Conservation (phyloP, 108 stramenopile genomes). For the Skeletonema tropicum region DNA sequence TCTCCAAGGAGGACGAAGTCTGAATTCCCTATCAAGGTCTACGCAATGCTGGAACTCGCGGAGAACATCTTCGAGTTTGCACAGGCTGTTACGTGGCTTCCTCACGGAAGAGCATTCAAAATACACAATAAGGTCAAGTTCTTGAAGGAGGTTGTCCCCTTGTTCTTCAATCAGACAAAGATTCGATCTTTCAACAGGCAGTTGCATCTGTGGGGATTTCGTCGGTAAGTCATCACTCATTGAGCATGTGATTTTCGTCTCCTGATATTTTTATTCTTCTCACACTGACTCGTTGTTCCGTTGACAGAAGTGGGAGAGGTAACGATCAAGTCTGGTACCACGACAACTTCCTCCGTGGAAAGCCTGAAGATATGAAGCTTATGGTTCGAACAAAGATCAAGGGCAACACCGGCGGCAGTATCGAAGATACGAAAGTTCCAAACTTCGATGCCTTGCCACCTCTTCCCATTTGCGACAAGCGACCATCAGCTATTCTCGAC, state of each 20-base stretch:
- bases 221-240: background rate
- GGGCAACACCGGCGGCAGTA: background rate
- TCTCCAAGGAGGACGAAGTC: background rate
- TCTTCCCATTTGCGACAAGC: background rate
- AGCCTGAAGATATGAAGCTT: background rate
- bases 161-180: constrained; percentile 40
- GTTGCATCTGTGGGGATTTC: constrained; percentile 20
- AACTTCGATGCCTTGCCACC: background rate
- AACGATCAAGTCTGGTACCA: constrained; percentile 17
- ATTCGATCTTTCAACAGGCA: constrained; percentile 3
- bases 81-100: constrained; percentile 40
- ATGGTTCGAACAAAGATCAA: constrained; percentile 1
- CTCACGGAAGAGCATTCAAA: constrained; percentile 64
- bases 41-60: constrained; percentile 2
- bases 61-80: background rate
- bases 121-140: constrained; percentile 56
- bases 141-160: constrained; percentile 51
- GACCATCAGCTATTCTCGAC: no score
- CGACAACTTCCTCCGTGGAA: constrained; percentile 5
- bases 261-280: background rate
- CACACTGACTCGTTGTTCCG: background rate
- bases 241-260: no score
- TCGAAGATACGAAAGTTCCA: background rate
- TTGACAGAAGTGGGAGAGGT: background rate
- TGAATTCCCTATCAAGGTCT: constrained; percentile 13